Conservation (phyloP, 305 asterid species). For the Ajuga reptans region DNA sequence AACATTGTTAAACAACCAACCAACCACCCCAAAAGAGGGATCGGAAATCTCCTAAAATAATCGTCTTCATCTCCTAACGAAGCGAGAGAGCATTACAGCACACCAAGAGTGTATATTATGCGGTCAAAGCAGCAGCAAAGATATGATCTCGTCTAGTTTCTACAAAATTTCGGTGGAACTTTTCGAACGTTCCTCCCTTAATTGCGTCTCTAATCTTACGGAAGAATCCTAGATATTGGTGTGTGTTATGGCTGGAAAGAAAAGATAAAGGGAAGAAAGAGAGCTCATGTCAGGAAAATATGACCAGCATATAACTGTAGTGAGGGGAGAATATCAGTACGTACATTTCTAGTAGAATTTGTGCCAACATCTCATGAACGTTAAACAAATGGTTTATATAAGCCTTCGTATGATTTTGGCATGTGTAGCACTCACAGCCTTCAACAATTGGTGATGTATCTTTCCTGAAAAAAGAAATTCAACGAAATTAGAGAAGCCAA, state of each 20-base stretch:
- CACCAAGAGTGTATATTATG: background rate
- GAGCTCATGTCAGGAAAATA: slow-evolving; percentile 10
- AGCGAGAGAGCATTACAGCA: background rate
- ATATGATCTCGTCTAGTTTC: slow-evolving; percentile 41
- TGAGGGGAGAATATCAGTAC: slow-evolving; percentile 10
- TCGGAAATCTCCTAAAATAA: background rate
- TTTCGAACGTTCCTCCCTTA: slow-evolving; percentile 49
- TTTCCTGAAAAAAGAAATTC: no score
- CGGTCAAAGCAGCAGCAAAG: slow-evolving; percentile 28
- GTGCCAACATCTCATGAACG: slow-evolving; percentile 92
- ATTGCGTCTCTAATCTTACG: slow-evolving; percentile 62
- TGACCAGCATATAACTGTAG: background rate
- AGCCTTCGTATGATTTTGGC: slow-evolving; percentile 81
- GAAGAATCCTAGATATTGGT: slow-evolving; percentile 84
- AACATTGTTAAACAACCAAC: background rate
- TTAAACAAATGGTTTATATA: slow-evolving; percentile 83
- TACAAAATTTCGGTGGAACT: slow-evolving; percentile 45
- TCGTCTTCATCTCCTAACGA: background rate
- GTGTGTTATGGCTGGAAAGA: slow-evolving; percentile 70
- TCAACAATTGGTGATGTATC: slow-evolving; percentile 55
- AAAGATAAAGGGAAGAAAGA: background rate
- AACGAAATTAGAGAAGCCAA: no score
- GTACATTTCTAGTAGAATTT: slow-evolving; percentile 75
- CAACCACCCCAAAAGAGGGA: background rate
- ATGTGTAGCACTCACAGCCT: slow-evolving; percentile 68